These are phyloP conservation scores for Rhizophora apiculata DNA, from an alignment of 345 rosid species.

Conservation along the genomic window DNA sequence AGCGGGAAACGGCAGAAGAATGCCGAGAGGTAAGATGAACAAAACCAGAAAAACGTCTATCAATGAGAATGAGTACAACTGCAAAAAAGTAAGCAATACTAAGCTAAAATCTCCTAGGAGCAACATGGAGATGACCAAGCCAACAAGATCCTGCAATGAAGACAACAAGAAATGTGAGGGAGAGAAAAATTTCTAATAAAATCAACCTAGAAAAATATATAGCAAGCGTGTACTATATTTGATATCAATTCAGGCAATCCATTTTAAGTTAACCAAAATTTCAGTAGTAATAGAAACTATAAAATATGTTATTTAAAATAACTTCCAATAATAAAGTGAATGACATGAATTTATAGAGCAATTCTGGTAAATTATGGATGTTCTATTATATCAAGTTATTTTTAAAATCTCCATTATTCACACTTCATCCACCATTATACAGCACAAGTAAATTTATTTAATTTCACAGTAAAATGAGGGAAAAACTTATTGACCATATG, in stretches of 20 bases:
- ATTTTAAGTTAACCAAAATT: too few relatives aligned
- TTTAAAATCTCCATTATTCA: too few relatives aligned
- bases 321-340: too few relatives aligned
- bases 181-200: neutral
- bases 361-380: too few relatives aligned
- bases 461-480: too few relatives aligned
- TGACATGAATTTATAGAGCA: too few relatives aligned
- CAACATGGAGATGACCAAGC: slow-evolving; percentile 92
- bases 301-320: too few relatives aligned
- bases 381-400: too few relatives aligned
- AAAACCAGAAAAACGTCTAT: slow-evolving; percentile 74
- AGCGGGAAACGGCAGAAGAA: slow-evolving; percentile 95
- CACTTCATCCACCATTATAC: too few relatives aligned
- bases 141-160: slow-evolving; percentile 87
- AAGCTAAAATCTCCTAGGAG: slow-evolving; percentile 98
- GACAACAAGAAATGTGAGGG: neutral
- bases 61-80: slow-evolving; percentile 91
- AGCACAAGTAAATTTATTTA: too few relatives aligned
- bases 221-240: neutral
- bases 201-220: neutral
- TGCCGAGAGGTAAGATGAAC: slow-evolving; percentile 85
- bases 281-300: too few relatives aligned
- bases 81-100: slow-evolving; percentile 95
- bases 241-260: neutral
- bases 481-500: too few relatives aligned